Base-by-base conservation (phyloP, 345 rosid genomes). In the Jatropha curcas region DNA sequence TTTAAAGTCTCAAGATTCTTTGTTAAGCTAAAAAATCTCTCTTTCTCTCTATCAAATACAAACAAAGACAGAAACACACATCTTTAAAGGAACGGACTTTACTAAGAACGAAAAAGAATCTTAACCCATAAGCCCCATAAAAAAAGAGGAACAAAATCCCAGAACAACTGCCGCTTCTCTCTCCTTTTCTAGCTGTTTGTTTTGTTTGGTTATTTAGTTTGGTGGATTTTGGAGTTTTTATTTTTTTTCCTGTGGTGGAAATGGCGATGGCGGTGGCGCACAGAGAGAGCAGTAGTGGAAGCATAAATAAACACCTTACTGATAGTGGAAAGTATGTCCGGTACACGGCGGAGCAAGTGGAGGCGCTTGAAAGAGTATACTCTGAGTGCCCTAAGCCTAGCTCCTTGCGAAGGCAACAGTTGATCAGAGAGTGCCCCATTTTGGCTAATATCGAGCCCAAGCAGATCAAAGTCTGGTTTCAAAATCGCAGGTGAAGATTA, bases 381-480 rank as follows among this genome's bases (percentile, higher is more conserved):
- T 52, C 92, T 13, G 99, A 96, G 85, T 96, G 99, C 82, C 99
- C 99, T 17, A 96, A 96, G 77, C 99, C 99, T 14, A 96, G 97
- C 68, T 96, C 98, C 53, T 76, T 96, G 80, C 86, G 99, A 7
- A 86, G 99, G 77, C 99, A 93, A 75, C 99, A 96, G 84, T 82
- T 96, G 79, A 91, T 96, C 72, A 88, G 98, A 27, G 99, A 96
- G 77, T 96, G 97, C 78, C 97, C 98, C 78, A 90, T 93, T 82
- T 86, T 96, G 76, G 75, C 93, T 75, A 88, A 96, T 85, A 90
- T 96, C 62, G 99, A 96, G 77, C 95, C 99, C 52, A 96, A 93
- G 85, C 99, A 96, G 88, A 96, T 96, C 93, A 96, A 96, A 88
- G 98, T 96, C 76, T 96, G 99, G 99, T 96, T 96, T 72, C 99